A percentile compares a stretch with the other conserved stretches of the same genome.
Evolutionary conservation across 805 yeast species (phyloP).

Genomic region (Nakazawaea ambrosiae): DNA sequence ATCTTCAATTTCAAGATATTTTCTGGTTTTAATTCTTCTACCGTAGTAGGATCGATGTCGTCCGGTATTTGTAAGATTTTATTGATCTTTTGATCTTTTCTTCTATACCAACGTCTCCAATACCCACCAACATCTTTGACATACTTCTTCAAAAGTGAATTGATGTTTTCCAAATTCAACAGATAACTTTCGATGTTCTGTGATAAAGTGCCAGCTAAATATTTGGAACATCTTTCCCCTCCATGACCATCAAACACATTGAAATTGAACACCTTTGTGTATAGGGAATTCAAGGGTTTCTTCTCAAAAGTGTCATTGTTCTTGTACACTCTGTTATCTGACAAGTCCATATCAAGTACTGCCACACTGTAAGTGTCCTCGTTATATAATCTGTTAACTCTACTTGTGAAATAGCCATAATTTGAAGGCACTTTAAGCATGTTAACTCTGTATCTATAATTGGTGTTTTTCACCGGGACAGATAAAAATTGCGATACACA

Average conservation of each 20-base stretch:
- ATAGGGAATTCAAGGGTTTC: slow-evolving; percentile 2
- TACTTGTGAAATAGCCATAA: slow-evolving; percentile 71
- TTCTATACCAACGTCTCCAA: slow-evolving; percentile 72
- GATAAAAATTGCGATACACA: slow-evolving; percentile 22
- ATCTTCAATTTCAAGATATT: slow-evolving; percentile 60
- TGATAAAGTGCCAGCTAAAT: slow-evolving; percentile 47
- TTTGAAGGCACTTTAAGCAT: slow-evolving; percentile 60
- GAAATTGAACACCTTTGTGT: slow-evolving; percentile 50
- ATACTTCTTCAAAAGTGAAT: slow-evolving; percentile 47
- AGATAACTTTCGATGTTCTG: slow-evolving; percentile 40
- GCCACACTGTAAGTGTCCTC: slow-evolving; percentile 77
- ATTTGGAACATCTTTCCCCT: slow-evolving; percentile 66
- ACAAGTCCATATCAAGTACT: slow-evolving; percentile 20
- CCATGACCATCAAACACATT: slow-evolving; percentile 95
- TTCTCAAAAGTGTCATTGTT: slow-evolving; percentile 9
- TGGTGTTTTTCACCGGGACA: slow-evolving; percentile 17
- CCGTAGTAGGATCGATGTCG: slow-evolving; percentile 3
- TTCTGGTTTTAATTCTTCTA: slow-evolving; percentile 15
- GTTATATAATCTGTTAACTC: slow-evolving; percentile 71
- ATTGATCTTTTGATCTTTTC: slow-evolving; percentile 23
- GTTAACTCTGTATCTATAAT: slow-evolving; percentile 40
- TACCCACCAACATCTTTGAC: slow-evolving; percentile 64
- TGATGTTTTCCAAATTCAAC: slow-evolving; percentile 25
- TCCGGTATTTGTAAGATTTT: slow-evolving; percentile 7
- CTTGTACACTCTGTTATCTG: slow-evolving; percentile 10